Conservation (phyloP, 2,329 filamentous ascomycete genomes). For the Rhynchosporium secalis region DNA sequence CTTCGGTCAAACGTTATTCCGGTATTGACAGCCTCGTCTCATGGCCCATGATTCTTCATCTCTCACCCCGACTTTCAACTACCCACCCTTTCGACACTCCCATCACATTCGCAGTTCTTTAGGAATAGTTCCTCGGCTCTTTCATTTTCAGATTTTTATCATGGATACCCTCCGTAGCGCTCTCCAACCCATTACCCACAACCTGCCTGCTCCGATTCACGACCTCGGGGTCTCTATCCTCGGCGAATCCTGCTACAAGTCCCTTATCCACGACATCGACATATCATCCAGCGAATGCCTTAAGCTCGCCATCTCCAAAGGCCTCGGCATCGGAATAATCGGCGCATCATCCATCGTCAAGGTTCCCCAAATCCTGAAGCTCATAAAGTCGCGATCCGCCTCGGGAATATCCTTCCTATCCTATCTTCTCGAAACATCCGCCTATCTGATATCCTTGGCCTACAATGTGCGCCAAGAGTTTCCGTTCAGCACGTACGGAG, state of each 20-base stretch:
- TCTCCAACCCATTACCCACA: constrained; percentile 68
- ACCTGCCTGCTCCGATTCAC: constrained; percentile 72
- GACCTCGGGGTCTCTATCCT: constrained; percentile 77
- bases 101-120: too few species aligned
- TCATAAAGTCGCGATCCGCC: constrained; percentile 76
- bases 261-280: constrained; percentile 82
- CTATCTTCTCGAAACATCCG: constrained; percentile 87
- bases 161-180: constrained; percentile 64
- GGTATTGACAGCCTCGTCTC: constrained; percentile 8
- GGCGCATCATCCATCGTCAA: constrained; percentile 89
- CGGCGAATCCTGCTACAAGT: constrained; percentile 80
- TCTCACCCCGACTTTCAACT: background rate
- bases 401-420: constrained; percentile 85
- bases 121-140: too few species aligned
- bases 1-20: background rate
- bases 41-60: background rate
- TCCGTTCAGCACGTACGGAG: constrained; percentile 95
- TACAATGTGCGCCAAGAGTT: constrained; percentile 92
- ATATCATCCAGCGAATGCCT: constrained; percentile 74
- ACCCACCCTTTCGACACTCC: background rate
- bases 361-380: constrained; percentile 93
- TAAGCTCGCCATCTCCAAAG: constrained; percentile 89
- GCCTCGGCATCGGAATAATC: constrained; percentile 90
- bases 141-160: background rate
- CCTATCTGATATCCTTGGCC: constrained; percentile 84